phyloP scores from a whole-genome alignment of 2,329 filamentous ascomycete species.

The Emericellopsis atlantica region DNA sequence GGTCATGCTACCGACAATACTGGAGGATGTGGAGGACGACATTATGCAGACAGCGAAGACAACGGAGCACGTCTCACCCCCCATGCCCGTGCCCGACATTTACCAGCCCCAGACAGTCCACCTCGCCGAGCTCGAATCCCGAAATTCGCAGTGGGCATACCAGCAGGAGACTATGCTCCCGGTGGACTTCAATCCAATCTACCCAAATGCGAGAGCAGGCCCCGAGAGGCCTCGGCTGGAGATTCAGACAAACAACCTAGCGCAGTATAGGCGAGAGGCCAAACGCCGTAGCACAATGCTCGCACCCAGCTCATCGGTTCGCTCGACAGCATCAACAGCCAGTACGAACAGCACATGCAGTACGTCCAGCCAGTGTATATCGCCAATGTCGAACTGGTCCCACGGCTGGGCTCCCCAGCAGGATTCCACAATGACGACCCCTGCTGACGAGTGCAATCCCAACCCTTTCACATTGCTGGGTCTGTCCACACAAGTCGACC shows the following conservation, averaged over 20 bases:
- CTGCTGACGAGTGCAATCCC: constrained; percentile 22
- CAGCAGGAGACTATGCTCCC: constrained; percentile 11
- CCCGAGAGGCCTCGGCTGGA: constrained; percentile 23
- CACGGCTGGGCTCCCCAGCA: constrained; percentile 24
- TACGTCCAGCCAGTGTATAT: constrained; percentile 27
- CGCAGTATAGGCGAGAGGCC: constrained; percentile 14
- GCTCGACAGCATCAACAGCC: constrained; percentile 28
- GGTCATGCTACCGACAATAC: constrained; percentile 18
- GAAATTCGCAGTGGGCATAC: constrained; percentile 8
- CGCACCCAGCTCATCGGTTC: constrained; percentile 33
- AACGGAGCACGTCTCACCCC: background rate
- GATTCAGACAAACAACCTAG: constrained; percentile 22
- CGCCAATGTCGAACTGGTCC: constrained; percentile 31
- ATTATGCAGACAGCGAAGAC: background rate
- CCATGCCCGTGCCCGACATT: background rate
- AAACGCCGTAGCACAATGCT: constrained; percentile 23
- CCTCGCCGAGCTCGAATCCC: constrained; percentile 12
- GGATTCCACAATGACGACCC: constrained; percentile 32
- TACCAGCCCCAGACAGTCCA: constrained; percentile 4
- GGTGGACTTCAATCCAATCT: too few species aligned
- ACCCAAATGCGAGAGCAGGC: constrained; percentile 2
- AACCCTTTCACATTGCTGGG: constrained; percentile 1
- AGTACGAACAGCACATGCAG: constrained; percentile 24
- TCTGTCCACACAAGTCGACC: constrained; percentile 1
- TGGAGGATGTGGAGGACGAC: constrained; percentile 10